Evolutionary conservation across 164 flowering plant species (phyloP).

Genomic region (Magnolia changhungtana): DNA sequence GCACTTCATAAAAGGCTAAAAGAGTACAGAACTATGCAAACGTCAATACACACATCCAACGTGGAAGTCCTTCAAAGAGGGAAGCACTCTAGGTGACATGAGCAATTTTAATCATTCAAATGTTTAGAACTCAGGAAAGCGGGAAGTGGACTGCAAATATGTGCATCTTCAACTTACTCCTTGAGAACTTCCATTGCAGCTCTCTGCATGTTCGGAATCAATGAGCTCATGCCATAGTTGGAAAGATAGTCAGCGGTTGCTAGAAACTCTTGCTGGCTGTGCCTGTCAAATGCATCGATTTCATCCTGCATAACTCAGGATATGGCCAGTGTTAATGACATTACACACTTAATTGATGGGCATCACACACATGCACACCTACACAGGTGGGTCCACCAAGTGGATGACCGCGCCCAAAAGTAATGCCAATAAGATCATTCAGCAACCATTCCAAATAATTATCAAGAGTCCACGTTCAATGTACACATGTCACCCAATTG

Average conservation of each 20-base stretch:
- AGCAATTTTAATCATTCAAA: neutral
- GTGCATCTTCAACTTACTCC: slow-evolving; percentile 42
- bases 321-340: neutral
- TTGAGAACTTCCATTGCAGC: slow-evolving; percentile 69
- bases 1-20: too few species aligned
- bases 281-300: slow-evolving; percentile 48
- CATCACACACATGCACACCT: too few species aligned
- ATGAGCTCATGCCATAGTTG: slow-evolving; percentile 40
- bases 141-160: neutral
- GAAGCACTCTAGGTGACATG: neutral
- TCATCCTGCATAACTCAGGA: slow-evolving; percentile 48
- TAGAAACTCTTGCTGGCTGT: slow-evolving; percentile 67
- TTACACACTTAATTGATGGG: too few species aligned
- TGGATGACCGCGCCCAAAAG: too few species aligned
- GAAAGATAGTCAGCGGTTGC: slow-evolving; percentile 78
- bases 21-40: neutral
- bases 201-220: slow-evolving; percentile 54
- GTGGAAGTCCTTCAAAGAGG: neutral
- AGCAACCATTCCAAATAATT: too few species aligned
- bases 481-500: too few species aligned
- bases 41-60: neutral
- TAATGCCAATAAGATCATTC: too few species aligned
- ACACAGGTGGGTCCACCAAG: too few species aligned
- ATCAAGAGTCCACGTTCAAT: too few species aligned
- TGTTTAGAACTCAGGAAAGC: neutral